Evolutionary conservation across 1,139 yeast genomes (phyloP).

Genomic region (Magnusiomyces paraingens): DNA sequence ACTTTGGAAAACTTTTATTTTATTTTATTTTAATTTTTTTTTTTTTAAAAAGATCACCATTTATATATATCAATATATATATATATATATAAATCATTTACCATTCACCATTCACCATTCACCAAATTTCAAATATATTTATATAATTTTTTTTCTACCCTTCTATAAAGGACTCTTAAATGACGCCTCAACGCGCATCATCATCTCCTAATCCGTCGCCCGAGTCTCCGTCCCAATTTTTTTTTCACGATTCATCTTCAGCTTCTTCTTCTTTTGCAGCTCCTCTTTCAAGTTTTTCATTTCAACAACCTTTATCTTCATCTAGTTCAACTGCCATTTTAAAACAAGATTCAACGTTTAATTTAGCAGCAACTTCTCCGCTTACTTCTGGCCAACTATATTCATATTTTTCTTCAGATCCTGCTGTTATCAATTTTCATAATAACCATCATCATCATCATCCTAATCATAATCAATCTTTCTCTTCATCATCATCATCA

Average conservation of each 20-base stretch:
- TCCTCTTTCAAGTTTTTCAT: not conserved
- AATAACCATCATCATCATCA: not conserved
- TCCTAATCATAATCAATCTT: not conserved
- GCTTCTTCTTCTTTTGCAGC: not conserved
- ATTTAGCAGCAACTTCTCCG: no score
- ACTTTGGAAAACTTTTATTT: no score
- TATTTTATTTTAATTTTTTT: not conserved
- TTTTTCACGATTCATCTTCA: not conserved
- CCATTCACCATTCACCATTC: no score
- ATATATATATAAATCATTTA: no score
- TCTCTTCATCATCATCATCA: not conserved
- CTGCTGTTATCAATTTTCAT: not conserved
- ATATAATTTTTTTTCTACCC: no score
- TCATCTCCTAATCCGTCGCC: not conserved
- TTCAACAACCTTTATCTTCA: not conserved
- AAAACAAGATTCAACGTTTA: not conserved
- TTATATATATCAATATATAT: no score
- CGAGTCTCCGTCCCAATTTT: not conserved
- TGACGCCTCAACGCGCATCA: not conserved
- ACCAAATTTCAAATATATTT: no score
- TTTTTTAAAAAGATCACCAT: not conserved
- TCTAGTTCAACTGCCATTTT: not conserved
- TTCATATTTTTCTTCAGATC: not conserved
- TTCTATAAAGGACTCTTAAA: no score
- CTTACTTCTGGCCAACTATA: no score